Conservation (phyloP, 306 rosid species). For the Astragalus glycyphyllos region DNA sequence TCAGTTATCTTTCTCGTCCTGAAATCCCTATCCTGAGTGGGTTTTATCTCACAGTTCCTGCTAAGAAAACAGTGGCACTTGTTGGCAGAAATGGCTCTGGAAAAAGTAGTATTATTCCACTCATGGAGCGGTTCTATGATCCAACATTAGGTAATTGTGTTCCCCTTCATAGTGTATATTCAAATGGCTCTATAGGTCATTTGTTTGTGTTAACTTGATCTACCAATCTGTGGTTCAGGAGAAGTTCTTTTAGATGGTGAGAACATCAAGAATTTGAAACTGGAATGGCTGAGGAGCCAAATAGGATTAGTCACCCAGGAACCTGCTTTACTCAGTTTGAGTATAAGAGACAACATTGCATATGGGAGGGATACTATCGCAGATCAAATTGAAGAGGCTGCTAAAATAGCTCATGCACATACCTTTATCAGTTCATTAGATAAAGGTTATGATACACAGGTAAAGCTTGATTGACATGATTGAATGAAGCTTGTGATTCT, state of each 20-base stretch:
- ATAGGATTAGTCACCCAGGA: slow-evolving; percentile 98
- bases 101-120: slow-evolving; percentile 98
- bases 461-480: slow-evolving; percentile 48
- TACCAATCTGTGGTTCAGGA: slow-evolving; percentile 72
- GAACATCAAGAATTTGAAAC: slow-evolving; percentile 86
- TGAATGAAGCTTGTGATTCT: slow-evolving; percentile 23
- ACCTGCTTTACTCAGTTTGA: slow-evolving; percentile 97
- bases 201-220: slow-evolving; percentile 36
- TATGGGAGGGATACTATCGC: slow-evolving; percentile 89
- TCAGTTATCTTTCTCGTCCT: slow-evolving; percentile 98
- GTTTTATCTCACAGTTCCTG: slow-evolving; percentile 97
- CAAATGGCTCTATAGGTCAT: slow-evolving; percentile 11
- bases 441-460: slow-evolving; percentile 94
- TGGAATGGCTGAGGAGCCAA: slow-evolving; percentile 98
- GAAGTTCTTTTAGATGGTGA: slow-evolving; percentile 99
- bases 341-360: slow-evolving; percentile 97
- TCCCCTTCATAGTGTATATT: slow-evolving; percentile 20
- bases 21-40: slow-evolving; percentile 99
- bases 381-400: slow-evolving; percentile 99
- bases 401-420: slow-evolving; percentile 98
- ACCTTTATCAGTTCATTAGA: slow-evolving; percentile 91
- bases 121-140: slow-evolving; percentile 99
- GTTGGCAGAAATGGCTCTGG: slow-evolving; percentile 99
- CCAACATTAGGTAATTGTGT: slow-evolving; percentile 85
- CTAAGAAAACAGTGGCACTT: slow-evolving; percentile 98